phyloP scores from a whole-genome alignment of 805 yeast species.

The Kregervanrija delftensis region DNA sequence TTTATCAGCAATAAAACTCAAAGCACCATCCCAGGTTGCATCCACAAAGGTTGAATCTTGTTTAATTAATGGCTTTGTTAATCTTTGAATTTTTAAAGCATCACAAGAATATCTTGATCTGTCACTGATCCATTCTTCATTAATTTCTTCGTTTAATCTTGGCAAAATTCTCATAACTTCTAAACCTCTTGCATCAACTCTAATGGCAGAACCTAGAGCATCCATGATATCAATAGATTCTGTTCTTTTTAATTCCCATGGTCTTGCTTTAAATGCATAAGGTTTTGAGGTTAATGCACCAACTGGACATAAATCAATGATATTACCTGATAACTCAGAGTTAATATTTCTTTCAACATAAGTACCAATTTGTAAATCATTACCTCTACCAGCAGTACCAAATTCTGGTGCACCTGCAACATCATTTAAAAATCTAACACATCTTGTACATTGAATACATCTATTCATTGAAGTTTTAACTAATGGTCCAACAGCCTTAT shows the following conservation, averaged over 20 bases:
- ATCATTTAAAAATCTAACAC: constrained; percentile 84
- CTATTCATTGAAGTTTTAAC: constrained; percentile 89
- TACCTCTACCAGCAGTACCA: constrained; percentile 86
- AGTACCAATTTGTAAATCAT: constrained; percentile 88
- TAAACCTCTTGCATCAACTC: constrained; percentile 82
- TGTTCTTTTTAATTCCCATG: constrained; percentile 88
- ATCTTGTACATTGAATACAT: constrained; percentile 87
- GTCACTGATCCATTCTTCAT: constrained; percentile 90
- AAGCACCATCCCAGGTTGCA: constrained; percentile 85
- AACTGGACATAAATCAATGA: constrained; percentile 84
- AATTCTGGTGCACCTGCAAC: constrained; percentile 91
- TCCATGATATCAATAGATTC: constrained; percentile 82
- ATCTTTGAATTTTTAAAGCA: constrained; percentile 79
- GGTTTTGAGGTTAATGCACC: constrained; percentile 90
- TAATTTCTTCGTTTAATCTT: constrained; percentile 76
- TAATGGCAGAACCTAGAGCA: constrained; percentile 73
- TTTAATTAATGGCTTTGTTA: constrained; percentile 73
- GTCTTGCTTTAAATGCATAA: constrained; percentile 86
- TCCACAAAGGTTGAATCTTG: constrained; percentile 61
- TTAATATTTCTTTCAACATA: constrained; percentile 79
- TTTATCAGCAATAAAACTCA: constrained; percentile 60
- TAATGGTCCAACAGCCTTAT: constrained; percentile 84
- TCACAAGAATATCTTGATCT: constrained; percentile 82
- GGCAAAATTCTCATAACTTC: constrained; percentile 86
- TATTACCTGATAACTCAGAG: constrained; percentile 80